phyloP scores from a whole-genome alignment of 495 filamentous ascomycete genomes.

The Penicillium robsamsonii region DNA sequence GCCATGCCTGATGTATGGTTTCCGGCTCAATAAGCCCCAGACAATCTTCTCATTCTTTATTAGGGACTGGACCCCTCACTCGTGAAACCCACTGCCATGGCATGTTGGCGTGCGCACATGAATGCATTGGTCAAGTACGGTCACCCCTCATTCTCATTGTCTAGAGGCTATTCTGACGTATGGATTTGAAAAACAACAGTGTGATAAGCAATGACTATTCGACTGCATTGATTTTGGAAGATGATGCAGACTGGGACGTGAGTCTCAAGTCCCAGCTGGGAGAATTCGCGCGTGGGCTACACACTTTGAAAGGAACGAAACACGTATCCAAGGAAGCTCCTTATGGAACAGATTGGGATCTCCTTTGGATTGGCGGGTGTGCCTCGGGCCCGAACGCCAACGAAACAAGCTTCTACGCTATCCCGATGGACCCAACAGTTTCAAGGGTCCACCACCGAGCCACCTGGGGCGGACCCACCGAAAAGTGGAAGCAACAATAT shows the following conservation, averaged over 20 bases:
- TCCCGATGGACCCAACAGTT: slow-evolving; percentile 33
- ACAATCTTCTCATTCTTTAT: not conserved
- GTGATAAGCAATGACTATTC: slow-evolving; percentile 45
- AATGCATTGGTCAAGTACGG: slow-evolving; percentile 32
- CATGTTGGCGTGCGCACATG: slow-evolving; percentile 42
- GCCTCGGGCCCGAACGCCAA: slow-evolving; percentile 25
- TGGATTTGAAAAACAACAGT: slow-evolving; percentile 5
- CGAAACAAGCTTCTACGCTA: slow-evolving; percentile 30
- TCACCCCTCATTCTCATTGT: not conserved
- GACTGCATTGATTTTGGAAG: slow-evolving; percentile 55
- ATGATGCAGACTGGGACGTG: slow-evolving; percentile 59
- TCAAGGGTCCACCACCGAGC: slow-evolving; percentile 15
- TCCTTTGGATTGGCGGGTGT: slow-evolving; percentile 57
- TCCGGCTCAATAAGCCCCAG: not conserved
- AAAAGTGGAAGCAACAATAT: slow-evolving; percentile 21
- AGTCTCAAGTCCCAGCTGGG: slow-evolving; percentile 49
- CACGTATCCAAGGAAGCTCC: slow-evolving; percentile 38
- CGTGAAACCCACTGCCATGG: slow-evolving; percentile 16
- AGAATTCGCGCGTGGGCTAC: slow-evolving; percentile 41
- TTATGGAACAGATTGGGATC: slow-evolving; percentile 59
- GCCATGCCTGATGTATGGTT: slow-evolving; percentile 22
- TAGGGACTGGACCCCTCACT: slow-evolving; percentile 14
- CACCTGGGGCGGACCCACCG: slow-evolving; percentile 21
- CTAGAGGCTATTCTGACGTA: not conserved
- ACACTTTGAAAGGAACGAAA: slow-evolving; percentile 25